Evolutionary conservation across 352 stramenopile species (phyloP), one percentile per base, ranked within the genome.

Genomic region (Phytophthora litchii): DNA sequence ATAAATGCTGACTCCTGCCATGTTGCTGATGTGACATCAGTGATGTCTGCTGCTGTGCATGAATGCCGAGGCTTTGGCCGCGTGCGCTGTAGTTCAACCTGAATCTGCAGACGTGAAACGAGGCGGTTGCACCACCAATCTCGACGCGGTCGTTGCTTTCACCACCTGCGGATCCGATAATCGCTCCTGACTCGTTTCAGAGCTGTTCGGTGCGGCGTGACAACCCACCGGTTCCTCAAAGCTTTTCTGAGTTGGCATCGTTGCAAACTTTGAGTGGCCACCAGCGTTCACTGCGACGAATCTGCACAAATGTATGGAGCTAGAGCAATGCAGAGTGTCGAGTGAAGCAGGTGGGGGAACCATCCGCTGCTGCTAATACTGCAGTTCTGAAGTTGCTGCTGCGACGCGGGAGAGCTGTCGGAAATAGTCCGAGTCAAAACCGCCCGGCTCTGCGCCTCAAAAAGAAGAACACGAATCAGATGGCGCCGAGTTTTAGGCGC

Each of bases 391-490:
- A 23, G 17, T 29, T 17, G n/a, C 42, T 48, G 34, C n/a, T 25
- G 35, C 49, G 54, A 61, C 54, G 54, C 54, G 54, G 43, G 23
- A 61, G 54, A 61, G 54, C 54, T 61, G 54, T 44, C 34, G 11
- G 41, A 31, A 19, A 20, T 50, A 20, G 9, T 27, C 17, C 19
- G 12, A 60, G 19, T n/a, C 31, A 45, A 16, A 17, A 38, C 3
- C 27, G 47, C 16, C 42, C 13, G 16, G 16, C 34, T 42, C 37
- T 70, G 37, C 23, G 1, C 42, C 0, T 23, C 13, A 45, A 48
- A 65, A 56, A 52, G 47, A 60, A 70, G 47, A 60, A 64, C 43
- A 67, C 6, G 60, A 66, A 62, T 54, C 48, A 66, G 36, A 31
- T 29, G 29, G 11, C 16, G 4, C 9, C 14, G 7, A 37, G 21